Evolutionary conservation across 2,329 filamentous ascomycete genomes (phyloP).

Genomic region (Arthrobotrys megalospora): DNA sequence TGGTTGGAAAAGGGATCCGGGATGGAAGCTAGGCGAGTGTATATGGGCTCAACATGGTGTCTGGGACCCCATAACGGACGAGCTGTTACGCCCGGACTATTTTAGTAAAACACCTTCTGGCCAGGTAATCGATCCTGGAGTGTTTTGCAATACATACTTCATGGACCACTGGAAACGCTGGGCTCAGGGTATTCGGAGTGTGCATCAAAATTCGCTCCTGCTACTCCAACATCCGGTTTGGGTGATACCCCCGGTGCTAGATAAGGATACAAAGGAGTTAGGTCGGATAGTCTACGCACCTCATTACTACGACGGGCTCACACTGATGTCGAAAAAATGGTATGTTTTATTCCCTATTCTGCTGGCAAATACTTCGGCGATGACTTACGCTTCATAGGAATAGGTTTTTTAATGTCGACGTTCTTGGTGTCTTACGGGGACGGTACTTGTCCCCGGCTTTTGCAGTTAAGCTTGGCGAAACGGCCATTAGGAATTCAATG

Average conservation of each 20-base stretch:
- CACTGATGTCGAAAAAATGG: slow-evolving; percentile 98
- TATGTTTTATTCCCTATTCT: slow-evolving; percentile 49
- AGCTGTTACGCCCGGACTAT: slow-evolving; percentile 85
- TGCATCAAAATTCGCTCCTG: slow-evolving; percentile 86
- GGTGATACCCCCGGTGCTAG: slow-evolving; percentile 90
- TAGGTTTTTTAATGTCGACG: slow-evolving; percentile 95
- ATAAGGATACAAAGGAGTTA: slow-evolving; percentile 70
- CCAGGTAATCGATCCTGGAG: slow-evolving; percentile 81
- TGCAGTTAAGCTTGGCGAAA: slow-evolving; percentile 92
- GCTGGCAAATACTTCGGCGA: not conserved
- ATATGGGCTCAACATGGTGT: slow-evolving; percentile 97
- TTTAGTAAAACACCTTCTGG: slow-evolving; percentile 87
- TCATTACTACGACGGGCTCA: slow-evolving; percentile 97
- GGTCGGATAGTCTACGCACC: slow-evolving; percentile 88
- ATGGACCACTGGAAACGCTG: slow-evolving; percentile 87
- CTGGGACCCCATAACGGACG: slow-evolving; percentile 87
- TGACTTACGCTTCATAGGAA: slow-evolving; percentile 72
- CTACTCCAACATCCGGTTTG: slow-evolving; percentile 92
- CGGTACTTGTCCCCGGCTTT: slow-evolving; percentile 90
- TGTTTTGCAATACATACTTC: slow-evolving; percentile 92
- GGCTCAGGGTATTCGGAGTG: slow-evolving; percentile 78
- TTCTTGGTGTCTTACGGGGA: slow-evolving; percentile 90
- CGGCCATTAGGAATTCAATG: slow-evolving; percentile 89
- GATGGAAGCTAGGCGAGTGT: slow-evolving; percentile 94
- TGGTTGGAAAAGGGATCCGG: slow-evolving; percentile 87